Conservation (phyloP, 208 protist genomes). For the Acanthamoeba rhysodes region DNA sequence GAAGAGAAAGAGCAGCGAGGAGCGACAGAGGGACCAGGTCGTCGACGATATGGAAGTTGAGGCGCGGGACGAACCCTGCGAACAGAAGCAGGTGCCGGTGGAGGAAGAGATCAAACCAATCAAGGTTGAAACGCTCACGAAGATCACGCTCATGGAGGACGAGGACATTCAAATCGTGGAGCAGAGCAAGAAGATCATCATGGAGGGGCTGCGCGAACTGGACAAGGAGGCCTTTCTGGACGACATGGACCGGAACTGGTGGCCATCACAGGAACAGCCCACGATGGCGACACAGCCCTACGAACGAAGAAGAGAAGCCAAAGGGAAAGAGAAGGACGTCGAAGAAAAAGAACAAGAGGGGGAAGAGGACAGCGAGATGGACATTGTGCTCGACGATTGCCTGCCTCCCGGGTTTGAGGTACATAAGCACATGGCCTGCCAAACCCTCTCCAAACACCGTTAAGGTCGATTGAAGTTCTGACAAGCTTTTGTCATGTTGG, state of each 20-base stretch:
- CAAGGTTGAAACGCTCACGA: constrained; percentile 13
- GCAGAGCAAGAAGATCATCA: neutral
- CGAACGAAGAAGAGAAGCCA: neutral
- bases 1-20: neutral
- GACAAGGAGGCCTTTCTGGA: constrained; percentile 16
- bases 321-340: constrained; percentile 7
- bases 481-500: neutral
- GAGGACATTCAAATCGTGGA: constrained; percentile 17
- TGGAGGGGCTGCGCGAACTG: constrained; percentile 21
- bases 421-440: neutral
- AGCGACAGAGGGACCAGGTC: neutral
- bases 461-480: neutral
- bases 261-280: neutral
- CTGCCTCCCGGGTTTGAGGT: neutral
- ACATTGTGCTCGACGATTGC: constrained; percentile 23
- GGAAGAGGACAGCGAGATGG: neutral
- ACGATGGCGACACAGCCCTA: neutral
- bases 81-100: neutral
- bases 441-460: no score
- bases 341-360: neutral
- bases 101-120: neutral
- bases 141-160: constrained; percentile 15
- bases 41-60: no score
- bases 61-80: neutral
- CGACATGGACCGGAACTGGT: constrained; percentile 33